These are phyloP conservation scores for Xylariaceae sp. DNA, from an alignment of 2,329 filamentous ascomycete species.

Conservation along the genomic window DNA sequence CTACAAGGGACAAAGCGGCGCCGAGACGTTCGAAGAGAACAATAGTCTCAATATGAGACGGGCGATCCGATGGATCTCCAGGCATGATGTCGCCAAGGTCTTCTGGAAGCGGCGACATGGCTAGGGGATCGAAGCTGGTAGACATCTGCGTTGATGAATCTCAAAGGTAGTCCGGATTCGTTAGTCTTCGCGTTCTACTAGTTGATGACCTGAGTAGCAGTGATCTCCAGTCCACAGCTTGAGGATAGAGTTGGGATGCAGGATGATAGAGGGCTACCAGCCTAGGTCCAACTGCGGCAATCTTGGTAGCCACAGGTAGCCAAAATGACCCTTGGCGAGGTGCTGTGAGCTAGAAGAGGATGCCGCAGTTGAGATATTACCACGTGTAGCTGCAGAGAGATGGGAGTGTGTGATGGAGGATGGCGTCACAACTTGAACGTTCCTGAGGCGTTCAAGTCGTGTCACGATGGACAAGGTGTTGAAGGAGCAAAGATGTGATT, in stretches of 20 bases:
- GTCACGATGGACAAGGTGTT: conserved; percentile 1
- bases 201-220: not conserved
- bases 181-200: not conserved
- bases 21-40: conserved; percentile 49
- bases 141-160: not conserved
- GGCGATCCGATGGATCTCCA: not conserved
- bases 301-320: not conserved
- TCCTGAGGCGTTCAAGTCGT: not conserved
- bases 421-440: not conserved
- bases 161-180: not conserved
- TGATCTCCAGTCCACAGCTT: not conserved
- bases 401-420: not conserved
- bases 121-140: not conserved
- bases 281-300: not conserved
- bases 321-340: not conserved
- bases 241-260: not conserved
- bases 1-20: conserved; percentile 47
- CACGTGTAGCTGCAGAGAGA: not conserved
- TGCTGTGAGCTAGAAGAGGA: not conserved
- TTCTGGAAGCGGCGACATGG: conserved; percentile 6
- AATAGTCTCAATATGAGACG: conserved; percentile 35
- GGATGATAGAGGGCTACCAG: not conserved
- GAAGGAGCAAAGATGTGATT: conserved; percentile 5
- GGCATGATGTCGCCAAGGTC: not conserved
- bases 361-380: not conserved